These are phyloP conservation scores for Rubroboletus pulcherrimus DNA, from an alignment of 768 basidiomycete species.

Conservation along the genomic window DNA sequence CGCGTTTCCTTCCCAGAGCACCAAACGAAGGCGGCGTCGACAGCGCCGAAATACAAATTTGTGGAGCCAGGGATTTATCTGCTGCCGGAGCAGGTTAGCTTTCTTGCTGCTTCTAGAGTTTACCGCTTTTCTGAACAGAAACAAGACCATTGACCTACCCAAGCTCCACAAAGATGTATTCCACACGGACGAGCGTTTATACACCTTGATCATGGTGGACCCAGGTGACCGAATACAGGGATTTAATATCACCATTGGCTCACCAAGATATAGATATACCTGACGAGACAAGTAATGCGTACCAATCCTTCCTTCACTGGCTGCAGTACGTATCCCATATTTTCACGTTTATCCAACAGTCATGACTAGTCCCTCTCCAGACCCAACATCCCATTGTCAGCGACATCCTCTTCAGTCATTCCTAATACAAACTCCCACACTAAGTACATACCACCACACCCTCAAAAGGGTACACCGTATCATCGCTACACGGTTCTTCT, in stretches of 20 bases:
- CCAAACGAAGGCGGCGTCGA: constrained; percentile 15
- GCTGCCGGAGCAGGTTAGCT: constrained; percentile 59
- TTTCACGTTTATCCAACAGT: not conserved
- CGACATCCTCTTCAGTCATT: constrained; percentile 41
- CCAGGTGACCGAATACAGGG: constrained; percentile 52
- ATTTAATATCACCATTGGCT: not conserved
- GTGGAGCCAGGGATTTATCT: constrained; percentile 74
- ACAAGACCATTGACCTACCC: constrained; percentile 63
- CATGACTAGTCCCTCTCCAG: constrained; percentile 33
- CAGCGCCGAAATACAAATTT: constrained; percentile 28
- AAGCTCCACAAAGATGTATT: constrained; percentile 71
- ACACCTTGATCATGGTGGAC: constrained; percentile 88
- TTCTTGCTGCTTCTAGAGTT: not conserved
- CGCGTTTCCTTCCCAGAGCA: constrained; percentile 53
- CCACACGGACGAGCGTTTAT: constrained; percentile 74
- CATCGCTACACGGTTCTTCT: constrained; percentile 85
- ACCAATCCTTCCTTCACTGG: constrained; percentile 80
- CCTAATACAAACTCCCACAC: constrained; percentile 53
- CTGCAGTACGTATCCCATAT: constrained; percentile 53
- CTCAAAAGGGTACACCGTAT: constrained; percentile 82
- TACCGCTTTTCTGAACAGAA: not conserved
- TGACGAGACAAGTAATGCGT: constrained; percentile 60
- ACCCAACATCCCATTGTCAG: constrained; percentile 78
- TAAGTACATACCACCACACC: constrained; percentile 86
- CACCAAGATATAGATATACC: constrained; percentile 65